Conservation (phyloP, 768 basidiomycete genomes). For the Tulasnella sp. region DNA sequence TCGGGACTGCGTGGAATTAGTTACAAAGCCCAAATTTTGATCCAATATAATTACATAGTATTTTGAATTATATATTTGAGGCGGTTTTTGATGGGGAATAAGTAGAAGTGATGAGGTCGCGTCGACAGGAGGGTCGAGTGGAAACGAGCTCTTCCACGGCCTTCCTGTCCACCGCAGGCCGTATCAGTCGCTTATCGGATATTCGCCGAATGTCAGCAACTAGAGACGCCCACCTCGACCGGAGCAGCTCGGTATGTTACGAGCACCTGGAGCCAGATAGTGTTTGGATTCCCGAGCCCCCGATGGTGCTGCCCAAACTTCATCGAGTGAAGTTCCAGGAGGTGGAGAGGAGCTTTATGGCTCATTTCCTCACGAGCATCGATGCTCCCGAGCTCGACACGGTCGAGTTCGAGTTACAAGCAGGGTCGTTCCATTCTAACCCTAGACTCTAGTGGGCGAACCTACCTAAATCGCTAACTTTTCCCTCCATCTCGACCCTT, state of each 20-base stretch:
- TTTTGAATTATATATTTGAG: too few relatives aligned
- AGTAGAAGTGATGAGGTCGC: too few relatives aligned
- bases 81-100: too few relatives aligned
- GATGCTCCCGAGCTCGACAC: background rate
- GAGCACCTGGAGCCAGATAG: background rate
- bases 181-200: too few relatives aligned
- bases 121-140: too few relatives aligned
- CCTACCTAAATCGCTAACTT: background rate
- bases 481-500: background rate
- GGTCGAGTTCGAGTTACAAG: background rate
- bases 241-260: background rate
- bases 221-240: background rate
- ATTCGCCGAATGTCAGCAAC: background rate
- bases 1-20: too few relatives aligned
- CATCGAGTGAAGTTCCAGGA: background rate
- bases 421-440: background rate
- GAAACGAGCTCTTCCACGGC: too few relatives aligned
- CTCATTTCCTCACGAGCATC: background rate
- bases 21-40: too few relatives aligned
- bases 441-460: background rate
- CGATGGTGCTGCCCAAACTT: background rate
- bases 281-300: background rate
- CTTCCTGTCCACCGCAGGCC: too few relatives aligned
- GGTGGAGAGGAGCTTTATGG: background rate
- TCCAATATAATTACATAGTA: too few relatives aligned